These are phyloP conservation scores for Blastomyces silverae DNA, from an alignment of 2,329 filamentous ascomycete genomes.

Conservation along the genomic window DNA sequence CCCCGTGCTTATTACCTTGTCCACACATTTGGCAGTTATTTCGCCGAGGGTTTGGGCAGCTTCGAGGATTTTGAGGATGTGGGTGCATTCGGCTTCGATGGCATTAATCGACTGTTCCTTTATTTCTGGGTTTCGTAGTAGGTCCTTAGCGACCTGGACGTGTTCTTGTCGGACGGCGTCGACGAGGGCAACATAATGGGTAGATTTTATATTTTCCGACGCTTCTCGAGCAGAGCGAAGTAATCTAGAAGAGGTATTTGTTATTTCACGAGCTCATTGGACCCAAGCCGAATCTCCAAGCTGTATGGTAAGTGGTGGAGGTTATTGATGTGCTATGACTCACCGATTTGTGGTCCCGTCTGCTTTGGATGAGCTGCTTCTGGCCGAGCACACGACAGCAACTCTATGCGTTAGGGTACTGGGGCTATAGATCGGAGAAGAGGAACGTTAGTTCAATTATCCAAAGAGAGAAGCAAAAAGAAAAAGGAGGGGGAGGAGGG, in stretches of 20 bases:
- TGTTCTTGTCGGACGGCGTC: conserved; percentile 78
- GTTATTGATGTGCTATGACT: conserved; percentile 38
- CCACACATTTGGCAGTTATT: conserved; percentile 70
- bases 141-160: conserved; percentile 59
- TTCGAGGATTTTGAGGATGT: conserved; percentile 67
- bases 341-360: conserved; percentile 93
- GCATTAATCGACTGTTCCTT: conserved; percentile 55
- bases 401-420: conserved; percentile 64
- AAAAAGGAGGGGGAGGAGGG: conserved; percentile 8
- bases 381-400: conserved; percentile 89
- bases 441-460: conserved; percentile 7
- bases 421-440: conserved; percentile 40
- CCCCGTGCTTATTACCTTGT: conserved; percentile 86
- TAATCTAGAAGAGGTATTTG: conserved; percentile 31
- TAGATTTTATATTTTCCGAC: conserved; percentile 41
- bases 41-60: conserved; percentile 57
- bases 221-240: conserved; percentile 47
- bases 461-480: neutral
- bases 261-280: neutral
- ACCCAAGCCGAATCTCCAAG: neutral
- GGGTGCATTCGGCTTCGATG: conserved; percentile 72
- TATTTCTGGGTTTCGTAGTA: conserved; percentile 53
- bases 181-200: conserved; percentile 66
- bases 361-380: conserved; percentile 88
- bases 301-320: neutral